Evolutionary conservation across 1,284 basidiomycete species (phyloP), one percentile per base, ranked within the genome.

Genomic region (Irpex sp.): DNA sequence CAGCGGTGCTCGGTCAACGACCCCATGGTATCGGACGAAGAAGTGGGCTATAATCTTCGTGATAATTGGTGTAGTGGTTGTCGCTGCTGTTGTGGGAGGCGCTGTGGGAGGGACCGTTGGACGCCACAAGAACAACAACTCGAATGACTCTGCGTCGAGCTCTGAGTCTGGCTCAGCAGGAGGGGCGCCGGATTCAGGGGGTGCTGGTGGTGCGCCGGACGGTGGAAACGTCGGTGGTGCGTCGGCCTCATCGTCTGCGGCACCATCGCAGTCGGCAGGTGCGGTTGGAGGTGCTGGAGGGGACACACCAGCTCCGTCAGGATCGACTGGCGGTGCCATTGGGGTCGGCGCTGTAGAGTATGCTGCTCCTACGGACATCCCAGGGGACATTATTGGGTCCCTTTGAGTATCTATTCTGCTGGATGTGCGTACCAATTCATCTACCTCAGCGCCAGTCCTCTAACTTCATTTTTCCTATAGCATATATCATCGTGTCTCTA

Each of bases 41-140:
- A 75, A 73, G 8, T 78, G 79, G 17, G 69, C 78, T 46, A 73
- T 85, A 49, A 68, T 74, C 43, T 65, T 82, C 11, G 63, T 74
- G 55, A 46, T 82, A 46, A 65, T 78, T 2, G 69, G 70, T 1
- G 57, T 84, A 59, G 65, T 81, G 50, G 68, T 86, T 64, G 66
- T 89, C 56, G 85, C 76, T 1, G 87, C 80, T 1, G 77, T 83
- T 13, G 79, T 89, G 5, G 87, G 86, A 1, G 88, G 85, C 1
- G 85, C 80, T 0, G 87, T 89, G 0, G 87, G 85, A 17, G 85
- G 81, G 8, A 79, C 81, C 5, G 71, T 68, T 8, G 71, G 71
- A 15, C 36, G 56, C 43, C 57, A 65, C 21, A 74, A 77, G 65
- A 73, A 71, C 39, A 66, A 68, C 39, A 70, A 64, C 59, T 47